Evolutionary conservation across 768 basidiomycete genomes (phyloP), one percentile per base, ranked within the genome.

Genomic region (Leucocoprinus sp.): DNA sequence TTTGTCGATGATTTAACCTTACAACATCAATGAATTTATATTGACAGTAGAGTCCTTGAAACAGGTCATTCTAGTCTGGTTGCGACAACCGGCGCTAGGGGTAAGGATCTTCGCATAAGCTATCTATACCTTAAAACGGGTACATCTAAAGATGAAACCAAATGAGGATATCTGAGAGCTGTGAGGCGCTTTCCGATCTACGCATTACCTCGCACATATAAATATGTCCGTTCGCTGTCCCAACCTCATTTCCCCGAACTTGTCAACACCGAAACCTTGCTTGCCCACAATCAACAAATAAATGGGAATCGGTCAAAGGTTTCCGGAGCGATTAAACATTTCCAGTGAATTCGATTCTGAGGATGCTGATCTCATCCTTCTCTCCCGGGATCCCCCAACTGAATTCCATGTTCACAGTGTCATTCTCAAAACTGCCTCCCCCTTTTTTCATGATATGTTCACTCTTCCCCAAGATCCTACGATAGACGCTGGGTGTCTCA

Each of bases 381-480:
- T 72, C 15, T 74, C 79, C 0, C 52, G 57, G 4, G 50, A 64
- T 39, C 51, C 60, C 18, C 53, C 61, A 12, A 63, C 70, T 41
- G 70, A 76, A 52, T 84, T 85, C 55, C 70, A 65, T 33, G 74
- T 78, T 24, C 84, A 84, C 60, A 68, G 69, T 49, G 74, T 71
- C 58, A 71, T 87, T 50, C 72, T 88, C 38, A 63, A 74, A 8
- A 65, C 69, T 4, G 78, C 80, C 1, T 86, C 84, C 4, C 70
- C 78, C 2, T 81, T 86, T 62, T 88, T 86, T 60, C 57, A 61
- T 42, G 74, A 80, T 45, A 77, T 85, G 79, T 80, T 87, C 55
- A 59, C 74, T 17, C 64, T 85, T 14, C 81, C 84, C 4, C 82
- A 84, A 51, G 53, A 33, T 36, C 60, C 46, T n/a, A 34, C 50